These are phyloP conservation scores for Orbilia quercus DNA, from an alignment of 2,329 filamentous ascomycete genomes.

Conservation along the genomic window DNA sequence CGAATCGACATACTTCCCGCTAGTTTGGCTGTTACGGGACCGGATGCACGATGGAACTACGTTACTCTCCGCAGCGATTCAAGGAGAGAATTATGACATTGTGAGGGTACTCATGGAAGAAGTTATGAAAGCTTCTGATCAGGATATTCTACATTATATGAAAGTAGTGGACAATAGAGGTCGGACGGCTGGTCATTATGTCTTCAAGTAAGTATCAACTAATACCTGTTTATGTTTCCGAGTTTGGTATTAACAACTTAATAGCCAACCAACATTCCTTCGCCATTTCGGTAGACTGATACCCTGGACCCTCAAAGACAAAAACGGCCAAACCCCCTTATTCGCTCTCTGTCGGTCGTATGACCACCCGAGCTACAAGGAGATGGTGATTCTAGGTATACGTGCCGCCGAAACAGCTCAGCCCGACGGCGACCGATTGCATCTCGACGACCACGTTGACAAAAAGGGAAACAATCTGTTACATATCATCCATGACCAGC, in stretches of 20 bases:
- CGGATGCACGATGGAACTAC: constrained; percentile 90
- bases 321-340: constrained; percentile 96
- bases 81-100: constrained; percentile 79
- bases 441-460: constrained; percentile 92
- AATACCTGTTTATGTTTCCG: too few species aligned
- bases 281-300: constrained; percentile 78
- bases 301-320: constrained; percentile 90
- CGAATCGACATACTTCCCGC: constrained; percentile 79
- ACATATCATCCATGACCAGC: constrained; percentile 90
- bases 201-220: constrained; percentile 75
- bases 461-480: constrained; percentile 91
- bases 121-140: constrained; percentile 58
- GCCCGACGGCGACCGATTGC: constrained; percentile 80
- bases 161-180: constrained; percentile 82
- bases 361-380: constrained; percentile 85
- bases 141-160: constrained; percentile 69
- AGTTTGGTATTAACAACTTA: constrained; percentile 23
- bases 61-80: constrained; percentile 87
- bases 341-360: constrained; percentile 96
- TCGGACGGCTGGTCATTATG: constrained; percentile 90
- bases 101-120: constrained; percentile 77
- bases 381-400: constrained; percentile 87
- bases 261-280: constrained; percentile 78
- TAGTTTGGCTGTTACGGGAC: constrained; percentile 79
- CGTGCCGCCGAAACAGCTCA: constrained; percentile 79